Evolutionary conservation across 495 filamentous ascomycete species (phyloP).

Genomic region (Gamarada debralockiae): DNA sequence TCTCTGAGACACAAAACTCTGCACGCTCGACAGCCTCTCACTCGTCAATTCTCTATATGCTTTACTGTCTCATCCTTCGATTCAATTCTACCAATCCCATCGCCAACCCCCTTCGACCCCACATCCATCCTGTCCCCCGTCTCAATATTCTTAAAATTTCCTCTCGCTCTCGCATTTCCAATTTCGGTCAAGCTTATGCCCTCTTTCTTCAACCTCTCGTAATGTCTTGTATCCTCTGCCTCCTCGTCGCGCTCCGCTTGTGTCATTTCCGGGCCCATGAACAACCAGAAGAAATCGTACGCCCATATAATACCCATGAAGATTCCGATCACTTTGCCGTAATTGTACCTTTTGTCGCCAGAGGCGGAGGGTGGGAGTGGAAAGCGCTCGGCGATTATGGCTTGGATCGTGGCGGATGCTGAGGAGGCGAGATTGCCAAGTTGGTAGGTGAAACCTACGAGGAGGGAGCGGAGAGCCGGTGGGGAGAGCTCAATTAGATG

Average conservation of each 20-base stretch:
- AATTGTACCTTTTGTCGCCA: constrained; percentile 43
- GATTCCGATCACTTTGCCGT: constrained; percentile 69
- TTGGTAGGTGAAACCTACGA: constrained; percentile 71
- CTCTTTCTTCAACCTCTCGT: constrained; percentile 53
- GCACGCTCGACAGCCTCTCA: no score
- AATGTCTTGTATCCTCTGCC: constrained; percentile 51
- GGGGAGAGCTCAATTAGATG: constrained; percentile 78
- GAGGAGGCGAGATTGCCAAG: constrained; percentile 74
- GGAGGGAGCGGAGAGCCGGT: constrained; percentile 65
- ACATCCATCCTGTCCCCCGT: no score
- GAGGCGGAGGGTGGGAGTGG: constrained; percentile 25
- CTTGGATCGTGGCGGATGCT: constrained; percentile 51
- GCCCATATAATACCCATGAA: constrained; percentile 68
- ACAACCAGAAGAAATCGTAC: constrained; percentile 55
- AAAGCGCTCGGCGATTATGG: constrained; percentile 33
- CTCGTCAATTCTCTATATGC: no score
- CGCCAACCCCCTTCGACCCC: no score
- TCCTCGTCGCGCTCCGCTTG: constrained; percentile 53
- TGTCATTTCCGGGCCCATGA: constrained; percentile 64
- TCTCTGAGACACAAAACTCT: no score
- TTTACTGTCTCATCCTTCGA: no score
- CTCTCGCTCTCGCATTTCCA: no score
- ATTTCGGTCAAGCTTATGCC: no score
- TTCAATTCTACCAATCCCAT: no score
- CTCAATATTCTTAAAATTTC: no score